Base-by-base conservation (phyloP, 1,139 yeast species). In the Geotrichum klebahnii region DNA sequence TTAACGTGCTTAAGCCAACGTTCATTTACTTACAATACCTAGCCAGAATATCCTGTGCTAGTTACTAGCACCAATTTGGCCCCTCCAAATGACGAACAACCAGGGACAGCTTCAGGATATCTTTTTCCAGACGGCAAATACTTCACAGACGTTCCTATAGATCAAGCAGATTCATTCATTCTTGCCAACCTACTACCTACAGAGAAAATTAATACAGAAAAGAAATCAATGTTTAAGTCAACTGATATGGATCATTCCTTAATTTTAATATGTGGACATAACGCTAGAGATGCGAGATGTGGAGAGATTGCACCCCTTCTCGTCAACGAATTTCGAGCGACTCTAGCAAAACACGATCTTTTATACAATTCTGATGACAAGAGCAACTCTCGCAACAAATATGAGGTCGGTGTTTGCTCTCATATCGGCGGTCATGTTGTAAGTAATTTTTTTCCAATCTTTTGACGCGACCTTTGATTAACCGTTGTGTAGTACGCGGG, bases 391-490 rank as follows among this genome's bases (percentile, higher is more conserved):
- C 63, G 66, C 0, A 48, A 59, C 2, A 70, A 69, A 2, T 64
- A 74, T 1, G 68, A 71, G n/a, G 73, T 81, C 17, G 86, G 86
- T 0, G 61, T 75, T 16, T 71, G 82, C 1, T 79, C 86, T 9
- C 94, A 84, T 62, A 70, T 84, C 39, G 90, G 92, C 0, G 94
- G 94, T 0, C 94, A 84, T 62, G 84, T 52, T 8, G 50, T 46
- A 46, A 46, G 50, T 39, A 32, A 74, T 0, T 19, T 16, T 48
- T 43, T 22, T 5, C 6, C 20, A 28, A 12, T 43, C n/a, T 5
- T 16, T 14, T 3, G 12, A 26, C 19, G 36, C 5, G 8, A 10
- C 10, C 44, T 44, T 44, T 6, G 3, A 31, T 24, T 31, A 17
- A 24, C 29, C 8, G 5, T 10, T 26, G n/a, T 42, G 29, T 8